Evolutionary conservation across 768 basidiomycete species (phyloP).

Genomic region (Lactarius pseudohatsudake): DNA sequence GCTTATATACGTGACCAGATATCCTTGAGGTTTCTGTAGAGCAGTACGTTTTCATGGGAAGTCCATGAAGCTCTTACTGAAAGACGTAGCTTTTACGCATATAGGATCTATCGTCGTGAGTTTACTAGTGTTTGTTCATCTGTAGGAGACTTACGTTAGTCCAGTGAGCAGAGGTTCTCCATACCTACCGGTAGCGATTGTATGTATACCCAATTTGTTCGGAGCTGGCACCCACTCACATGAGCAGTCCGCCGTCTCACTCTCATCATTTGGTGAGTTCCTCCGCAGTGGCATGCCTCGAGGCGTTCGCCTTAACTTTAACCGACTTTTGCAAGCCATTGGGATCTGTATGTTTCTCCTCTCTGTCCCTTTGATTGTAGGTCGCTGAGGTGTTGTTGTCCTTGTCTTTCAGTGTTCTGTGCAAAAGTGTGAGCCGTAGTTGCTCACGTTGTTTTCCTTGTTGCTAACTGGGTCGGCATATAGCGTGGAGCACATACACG

Average conservation of each 20-base stretch:
- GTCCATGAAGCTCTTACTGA: neutral
- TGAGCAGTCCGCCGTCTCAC: conserved; percentile 3
- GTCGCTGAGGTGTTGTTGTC: neutral
- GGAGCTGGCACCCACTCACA: neutral
- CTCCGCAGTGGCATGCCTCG: neutral
- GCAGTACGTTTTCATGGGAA: neutral
- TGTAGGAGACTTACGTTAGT: neutral
- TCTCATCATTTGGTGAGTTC: conserved; percentile 10
- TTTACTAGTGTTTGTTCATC: neutral
- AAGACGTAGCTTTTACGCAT: conserved; percentile 1
- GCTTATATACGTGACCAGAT: neutral
- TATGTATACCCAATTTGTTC: neutral
- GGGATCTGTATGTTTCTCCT: neutral
- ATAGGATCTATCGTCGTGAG: conserved; percentile 3
- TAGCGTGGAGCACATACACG: neutral
- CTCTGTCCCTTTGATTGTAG: neutral
- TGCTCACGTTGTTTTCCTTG: neutral
- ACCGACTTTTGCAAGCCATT: neutral
- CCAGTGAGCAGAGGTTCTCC: neutral
- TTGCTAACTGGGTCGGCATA: neutral
- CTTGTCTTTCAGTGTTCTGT: neutral
- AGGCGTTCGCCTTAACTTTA: neutral
- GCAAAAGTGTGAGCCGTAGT: neutral
- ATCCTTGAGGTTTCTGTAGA: conserved; percentile 5
- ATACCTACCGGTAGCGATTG: conserved; percentile 4